These are phyloP conservation scores for Magnolia sinica DNA, from an alignment of 164 flowering plant species.

Conservation along the genomic window DNA sequence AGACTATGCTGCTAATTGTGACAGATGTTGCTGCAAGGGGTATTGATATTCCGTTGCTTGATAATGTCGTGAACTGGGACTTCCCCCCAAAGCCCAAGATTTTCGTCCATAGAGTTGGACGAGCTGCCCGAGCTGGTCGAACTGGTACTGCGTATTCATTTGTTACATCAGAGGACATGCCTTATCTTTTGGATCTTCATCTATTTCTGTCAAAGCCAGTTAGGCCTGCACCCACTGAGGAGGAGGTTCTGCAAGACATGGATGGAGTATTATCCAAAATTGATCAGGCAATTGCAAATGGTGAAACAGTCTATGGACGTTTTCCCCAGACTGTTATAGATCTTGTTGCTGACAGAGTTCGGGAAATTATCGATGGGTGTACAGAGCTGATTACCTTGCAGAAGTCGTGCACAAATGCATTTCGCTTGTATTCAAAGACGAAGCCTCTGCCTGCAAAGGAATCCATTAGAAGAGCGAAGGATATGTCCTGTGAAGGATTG, in stretches of 20 bases:
- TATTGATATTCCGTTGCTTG: conserved; percentile 94
- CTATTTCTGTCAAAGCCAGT: conserved; percentile 88
- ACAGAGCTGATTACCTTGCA: conserved; percentile 56
- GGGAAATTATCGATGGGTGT: conserved; percentile 71
- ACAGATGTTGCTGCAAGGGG: conserved; percentile 99
- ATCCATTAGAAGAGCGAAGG: conserved; percentile 76
- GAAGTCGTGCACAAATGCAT: conserved; percentile 71
- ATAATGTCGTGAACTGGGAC: conserved; percentile 96
- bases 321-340: conserved; percentile 79
- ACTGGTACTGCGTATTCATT: conserved; percentile 87
- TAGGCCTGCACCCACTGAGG: conserved; percentile 86
- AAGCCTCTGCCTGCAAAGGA: conserved; percentile 79
- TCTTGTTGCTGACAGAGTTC: conserved; percentile 76
- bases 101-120: conserved; percentile 93
- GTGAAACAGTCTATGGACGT: conserved; percentile 90
- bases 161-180: conserved; percentile 80
- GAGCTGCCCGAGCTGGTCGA: conserved; percentile 97
- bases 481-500: conserved; percentile 70
- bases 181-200: conserved; percentile 92
- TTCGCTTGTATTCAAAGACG: conserved; percentile 73
- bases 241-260: conserved; percentile 65
- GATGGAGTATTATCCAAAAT: conserved; percentile 59
- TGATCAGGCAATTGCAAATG: conserved; percentile 65
- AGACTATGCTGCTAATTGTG: conserved; percentile 85
- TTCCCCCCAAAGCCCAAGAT: conserved; percentile 94